A percentile compares a stretch with the other conserved stretches of the same genome.
These are phyloP conservation scores for Epichloe sp. DNA, from an alignment of 2,329 filamentous ascomycete genomes.

Conservation along the genomic window DNA sequence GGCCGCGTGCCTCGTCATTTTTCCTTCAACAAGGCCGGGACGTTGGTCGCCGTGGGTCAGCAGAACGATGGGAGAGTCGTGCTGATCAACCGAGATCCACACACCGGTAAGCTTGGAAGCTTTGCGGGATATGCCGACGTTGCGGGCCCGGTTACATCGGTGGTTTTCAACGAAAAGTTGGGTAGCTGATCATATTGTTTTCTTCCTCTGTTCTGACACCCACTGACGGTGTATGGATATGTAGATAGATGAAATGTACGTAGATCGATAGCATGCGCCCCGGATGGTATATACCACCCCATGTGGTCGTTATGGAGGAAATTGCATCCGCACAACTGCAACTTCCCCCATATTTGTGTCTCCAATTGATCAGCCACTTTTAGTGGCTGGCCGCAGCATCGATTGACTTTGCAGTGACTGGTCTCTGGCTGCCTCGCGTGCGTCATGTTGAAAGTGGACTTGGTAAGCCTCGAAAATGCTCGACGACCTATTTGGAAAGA, in stretches of 20 bases:
- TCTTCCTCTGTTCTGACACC: not conserved
- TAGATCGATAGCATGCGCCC: not conserved
- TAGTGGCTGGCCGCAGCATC: too few relatives aligned
- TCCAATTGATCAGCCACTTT: too few relatives aligned
- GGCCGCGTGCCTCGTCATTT: constrained; percentile 56
- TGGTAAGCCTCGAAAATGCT: too few relatives aligned
- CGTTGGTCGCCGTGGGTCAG: constrained; percentile 51
- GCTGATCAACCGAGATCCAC: constrained; percentile 45
- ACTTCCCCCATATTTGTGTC: too few relatives aligned
- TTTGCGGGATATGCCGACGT: constrained; percentile 30
- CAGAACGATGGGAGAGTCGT: constrained; percentile 48
- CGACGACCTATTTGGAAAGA: too few relatives aligned
- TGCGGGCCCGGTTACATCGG: constrained; percentile 30
- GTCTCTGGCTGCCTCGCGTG: too few relatives aligned
- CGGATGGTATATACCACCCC: not conserved
- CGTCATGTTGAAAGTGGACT: too few relatives aligned
- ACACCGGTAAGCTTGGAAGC: constrained; percentile 41
- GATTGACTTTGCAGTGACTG: too few relatives aligned
- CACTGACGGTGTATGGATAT: not conserved
- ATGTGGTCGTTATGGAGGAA: too few relatives aligned
- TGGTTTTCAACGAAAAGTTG: constrained; percentile 31
- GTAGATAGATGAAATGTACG: not conserved
- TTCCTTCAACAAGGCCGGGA: constrained; percentile 49
- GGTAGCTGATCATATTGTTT: not conserved
- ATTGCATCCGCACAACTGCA: too few relatives aligned